Percentiles rank a stretch among this genome's conserved stretches.
Conservation (phyloP, 768 basidiomycete species). For the Phanerochaete carnosa region DNA sequence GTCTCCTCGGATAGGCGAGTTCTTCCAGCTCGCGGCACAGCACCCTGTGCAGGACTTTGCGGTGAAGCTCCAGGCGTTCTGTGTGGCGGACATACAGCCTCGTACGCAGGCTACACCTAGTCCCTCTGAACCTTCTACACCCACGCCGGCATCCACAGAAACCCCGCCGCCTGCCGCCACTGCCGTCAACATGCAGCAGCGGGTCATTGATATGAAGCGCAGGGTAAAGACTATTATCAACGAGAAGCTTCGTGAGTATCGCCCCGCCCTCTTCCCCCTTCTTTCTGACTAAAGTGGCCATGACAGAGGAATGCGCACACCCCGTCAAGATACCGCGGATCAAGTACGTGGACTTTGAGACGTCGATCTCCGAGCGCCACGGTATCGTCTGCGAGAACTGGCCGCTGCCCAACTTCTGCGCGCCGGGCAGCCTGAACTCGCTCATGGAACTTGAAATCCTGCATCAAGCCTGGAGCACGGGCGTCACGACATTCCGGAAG, state of each 20-base stretch:
- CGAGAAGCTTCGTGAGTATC: conserved; percentile 5
- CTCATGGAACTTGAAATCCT: conserved; percentile 14
- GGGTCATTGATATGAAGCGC: conserved; percentile 7
- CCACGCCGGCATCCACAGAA: not conserved
- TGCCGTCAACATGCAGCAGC: not conserved
- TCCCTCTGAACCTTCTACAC: not conserved
- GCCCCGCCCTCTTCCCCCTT: not conserved
- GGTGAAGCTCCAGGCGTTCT: conserved; percentile 5
- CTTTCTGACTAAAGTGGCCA: not conserved
- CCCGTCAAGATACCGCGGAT: conserved; percentile 2
- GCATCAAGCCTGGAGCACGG: conserved; percentile 16
- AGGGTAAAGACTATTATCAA: conserved; percentile 1
- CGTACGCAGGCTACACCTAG: not conserved
- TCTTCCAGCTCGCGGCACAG: not conserved
- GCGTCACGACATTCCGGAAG: conserved; percentile 15
- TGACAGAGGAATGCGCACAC: not conserved
- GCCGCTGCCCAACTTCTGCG: conserved; percentile 18
- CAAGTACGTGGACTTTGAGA: conserved; percentile 18
- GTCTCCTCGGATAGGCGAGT: conserved; percentile 1
- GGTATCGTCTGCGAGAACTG: conserved; percentile 17
- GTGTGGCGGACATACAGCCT: conserved; percentile 1
- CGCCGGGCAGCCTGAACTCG: conserved; percentile 13
- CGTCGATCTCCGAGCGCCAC: conserved; percentile 14
- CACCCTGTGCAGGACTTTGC: not conserved
- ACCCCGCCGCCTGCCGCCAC: not conserved